Evolutionary conservation across 352 stramenopile genomes (phyloP).

Genomic region (Globisporangium takayamanum): DNA sequence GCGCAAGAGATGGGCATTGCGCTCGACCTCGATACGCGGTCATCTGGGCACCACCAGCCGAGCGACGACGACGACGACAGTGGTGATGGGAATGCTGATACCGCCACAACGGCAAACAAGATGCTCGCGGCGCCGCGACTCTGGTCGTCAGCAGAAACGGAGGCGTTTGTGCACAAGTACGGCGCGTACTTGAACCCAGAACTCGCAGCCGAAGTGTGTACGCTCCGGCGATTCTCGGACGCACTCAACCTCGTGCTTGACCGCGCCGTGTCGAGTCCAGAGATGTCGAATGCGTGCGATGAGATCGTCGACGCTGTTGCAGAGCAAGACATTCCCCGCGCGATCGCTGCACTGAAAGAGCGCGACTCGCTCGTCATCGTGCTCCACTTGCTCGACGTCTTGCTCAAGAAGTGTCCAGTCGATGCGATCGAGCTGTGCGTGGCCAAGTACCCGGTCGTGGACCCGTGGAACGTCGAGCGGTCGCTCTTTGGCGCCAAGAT

Average conservation of each 20-base stretch:
- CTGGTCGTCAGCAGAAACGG: slow-evolving; percentile 42
- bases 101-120: slow-evolving; percentile 4
- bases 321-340: slow-evolving; percentile 46
- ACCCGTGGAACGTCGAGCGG: slow-evolving; percentile 78
- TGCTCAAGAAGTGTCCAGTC: slow-evolving; percentile 72
- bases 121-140: slow-evolving; percentile 6
- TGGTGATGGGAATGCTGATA: background rate
- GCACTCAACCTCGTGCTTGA: slow-evolving; percentile 68
- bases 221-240: slow-evolving; percentile 50
- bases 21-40: slow-evolving; percentile 30
- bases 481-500: slow-evolving; percentile 62
- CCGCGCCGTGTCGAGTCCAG: slow-evolving; percentile 72
- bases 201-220: slow-evolving; percentile 75
- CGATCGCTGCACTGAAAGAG: slow-evolving; percentile 37
- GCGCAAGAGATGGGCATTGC: slow-evolving; percentile 62
- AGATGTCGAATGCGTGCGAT: slow-evolving; percentile 67
- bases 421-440: slow-evolving; percentile 74
- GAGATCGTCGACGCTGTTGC: slow-evolving; percentile 78
- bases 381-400: slow-evolving; percentile 68
- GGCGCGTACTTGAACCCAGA: slow-evolving; percentile 82
- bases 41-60: slow-evolving; percentile 17
- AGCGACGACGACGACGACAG: slow-evolving; percentile 3
- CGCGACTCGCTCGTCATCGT: slow-evolving; percentile 65
- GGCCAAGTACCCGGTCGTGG: slow-evolving; percentile 54
- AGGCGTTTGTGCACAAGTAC: slow-evolving; percentile 76